Percentiles rank a stretch among this genome's conserved stretches.
Conservation (phyloP, 2,329 filamentous ascomycete species). For the Leptoxyphium fumago region DNA sequence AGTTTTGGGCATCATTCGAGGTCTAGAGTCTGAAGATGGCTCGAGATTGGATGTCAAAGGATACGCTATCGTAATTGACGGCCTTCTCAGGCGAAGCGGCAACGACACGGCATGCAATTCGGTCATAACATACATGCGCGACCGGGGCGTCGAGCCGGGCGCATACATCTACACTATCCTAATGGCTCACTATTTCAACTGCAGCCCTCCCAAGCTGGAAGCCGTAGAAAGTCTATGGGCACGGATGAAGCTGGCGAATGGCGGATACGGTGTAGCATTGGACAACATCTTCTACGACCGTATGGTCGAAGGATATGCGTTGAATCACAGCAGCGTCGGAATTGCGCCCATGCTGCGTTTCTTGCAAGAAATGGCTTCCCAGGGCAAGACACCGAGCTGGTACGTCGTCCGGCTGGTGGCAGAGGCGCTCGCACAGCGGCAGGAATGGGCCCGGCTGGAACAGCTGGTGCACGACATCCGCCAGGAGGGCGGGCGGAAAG, state of each 20-base stretch:
- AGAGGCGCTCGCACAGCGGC: conserved; percentile 21
- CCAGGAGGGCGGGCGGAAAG: conserved; percentile 6
- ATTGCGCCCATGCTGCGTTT: conserved; percentile 29
- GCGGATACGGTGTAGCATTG: conserved; percentile 7
- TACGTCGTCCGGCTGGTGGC: conserved; percentile 24
- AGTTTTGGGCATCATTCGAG: conserved; percentile 40
- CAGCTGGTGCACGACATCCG: conserved; percentile 24
- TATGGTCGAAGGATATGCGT: conserved; percentile 52
- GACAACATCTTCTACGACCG: conserved; percentile 55
- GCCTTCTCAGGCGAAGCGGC: conserved; percentile 36
- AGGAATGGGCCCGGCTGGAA: conserved; percentile 21
- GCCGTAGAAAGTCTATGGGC: conserved; percentile 46
- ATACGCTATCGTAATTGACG: conserved; percentile 57
- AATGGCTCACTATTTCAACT: conserved; percentile 49
- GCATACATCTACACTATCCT: conserved; percentile 63
- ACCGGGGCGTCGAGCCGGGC: conserved; percentile 37
- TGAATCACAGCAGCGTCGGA: conserved; percentile 29
- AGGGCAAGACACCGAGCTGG: conserved; percentile 29
- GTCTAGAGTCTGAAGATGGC: conserved; percentile 42
- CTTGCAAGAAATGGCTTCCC: conserved; percentile 23
- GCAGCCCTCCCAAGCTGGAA: conserved; percentile 36
- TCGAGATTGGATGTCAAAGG: conserved; percentile 43
- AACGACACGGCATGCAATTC: conserved; percentile 40
- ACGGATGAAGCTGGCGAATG: conserved; percentile 25
- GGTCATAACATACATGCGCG: conserved; percentile 49